Evolutionary conservation across 768 basidiomycete species (phyloP).

Genomic region (Phlebiopsis flavidoalba): DNA sequence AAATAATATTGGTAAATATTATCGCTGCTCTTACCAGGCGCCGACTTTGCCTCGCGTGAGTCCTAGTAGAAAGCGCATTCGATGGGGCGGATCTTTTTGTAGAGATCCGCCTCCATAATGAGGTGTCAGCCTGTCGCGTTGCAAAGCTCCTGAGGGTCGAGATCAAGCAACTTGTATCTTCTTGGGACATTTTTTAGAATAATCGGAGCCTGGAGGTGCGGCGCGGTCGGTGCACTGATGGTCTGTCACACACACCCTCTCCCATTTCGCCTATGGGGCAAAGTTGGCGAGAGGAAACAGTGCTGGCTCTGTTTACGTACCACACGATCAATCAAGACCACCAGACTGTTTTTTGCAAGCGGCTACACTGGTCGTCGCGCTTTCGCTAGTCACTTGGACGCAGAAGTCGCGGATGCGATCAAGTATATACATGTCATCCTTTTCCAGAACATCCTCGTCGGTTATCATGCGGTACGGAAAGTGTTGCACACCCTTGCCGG

Average conservation of each 20-base stretch:
- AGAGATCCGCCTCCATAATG: slow-evolving; percentile 81
- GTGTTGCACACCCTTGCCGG: slow-evolving; percentile 83
- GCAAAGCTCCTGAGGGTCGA: slow-evolving; percentile 86
- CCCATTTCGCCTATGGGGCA: slow-evolving; percentile 46
- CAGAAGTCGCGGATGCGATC: slow-evolving; percentile 80
- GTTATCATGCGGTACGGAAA: slow-evolving; percentile 84
- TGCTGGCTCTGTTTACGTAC: slow-evolving; percentile 41
- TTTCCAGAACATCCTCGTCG: slow-evolving; percentile 79
- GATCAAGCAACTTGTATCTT: slow-evolving; percentile 78
- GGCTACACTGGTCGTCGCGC: slow-evolving; percentile 49
- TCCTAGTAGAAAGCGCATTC: slow-evolving; percentile 85
- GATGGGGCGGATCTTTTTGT: slow-evolving; percentile 80
- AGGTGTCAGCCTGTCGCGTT: slow-evolving; percentile 91
- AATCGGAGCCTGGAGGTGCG: slow-evolving; percentile 73
- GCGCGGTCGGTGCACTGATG: slow-evolving; percentile 45
- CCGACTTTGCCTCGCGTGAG: slow-evolving; percentile 60
- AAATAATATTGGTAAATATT: slow-evolving; percentile 85
- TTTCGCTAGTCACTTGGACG: slow-evolving; percentile 44
- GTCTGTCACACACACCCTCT: slow-evolving; percentile 53
- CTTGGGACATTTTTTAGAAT: slow-evolving; percentile 61
- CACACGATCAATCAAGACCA: slow-evolving; percentile 70
- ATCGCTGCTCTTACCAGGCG: slow-evolving; percentile 49
- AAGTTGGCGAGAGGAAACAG: slow-evolving; percentile 3
- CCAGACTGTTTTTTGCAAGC: slow-evolving; percentile 76
- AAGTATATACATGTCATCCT: slow-evolving; percentile 79